A percentile compares a stretch with the other conserved stretches of the same genome.
Evolutionary conservation across 257 asterid species (phyloP).

Genomic region (Eucommia ulmoides): DNA sequence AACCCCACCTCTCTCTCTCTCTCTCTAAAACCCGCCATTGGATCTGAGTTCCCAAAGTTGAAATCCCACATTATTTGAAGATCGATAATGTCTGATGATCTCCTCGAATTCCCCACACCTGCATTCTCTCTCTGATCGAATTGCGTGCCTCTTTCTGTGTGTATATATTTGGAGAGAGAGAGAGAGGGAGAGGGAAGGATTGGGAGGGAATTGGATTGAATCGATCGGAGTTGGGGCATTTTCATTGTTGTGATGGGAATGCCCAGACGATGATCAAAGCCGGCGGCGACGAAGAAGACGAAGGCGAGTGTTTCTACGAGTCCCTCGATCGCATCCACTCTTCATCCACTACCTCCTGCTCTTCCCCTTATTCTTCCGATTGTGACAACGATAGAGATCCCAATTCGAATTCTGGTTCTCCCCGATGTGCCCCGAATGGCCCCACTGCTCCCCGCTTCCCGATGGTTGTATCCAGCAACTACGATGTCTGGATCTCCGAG

Average conservation of each 20-base stretch:
- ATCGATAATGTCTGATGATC: constrained; percentile 44
- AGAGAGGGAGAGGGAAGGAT: too few relatives aligned
- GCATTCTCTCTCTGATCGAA: constrained; percentile 2
- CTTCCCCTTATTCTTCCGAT: constrained; percentile 48
- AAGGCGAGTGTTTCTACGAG: constrained; percentile 54
- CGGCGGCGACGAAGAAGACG: constrained; percentile 46
- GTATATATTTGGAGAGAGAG: neutral
- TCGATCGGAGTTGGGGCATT: constrained; percentile 18
- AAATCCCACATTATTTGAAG: constrained; percentile 11
- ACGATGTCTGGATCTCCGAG: constrained; percentile 83
- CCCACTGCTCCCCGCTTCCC: constrained; percentile 43
- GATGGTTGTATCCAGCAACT: constrained; percentile 34
- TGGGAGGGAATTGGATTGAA: too few relatives aligned
- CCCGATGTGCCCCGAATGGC: constrained; percentile 13
- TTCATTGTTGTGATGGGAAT: constrained; percentile 30
- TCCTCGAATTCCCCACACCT: constrained; percentile 13
- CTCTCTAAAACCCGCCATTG: constrained; percentile 32
- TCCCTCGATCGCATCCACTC: constrained; percentile 74
- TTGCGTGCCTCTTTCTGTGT: neutral
- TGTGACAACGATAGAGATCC: constrained; percentile 31
- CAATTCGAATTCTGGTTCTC: constrained; percentile 16
- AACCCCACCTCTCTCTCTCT: constrained; percentile 16
- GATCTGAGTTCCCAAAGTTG: constrained; percentile 52
- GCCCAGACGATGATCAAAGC: constrained; percentile 53
- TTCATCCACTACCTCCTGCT: constrained; percentile 67